These are phyloP conservation scores for Nakaseomyces delphensis DNA, from an alignment of 1,139 yeast genomes.

Conservation along the genomic window DNA sequence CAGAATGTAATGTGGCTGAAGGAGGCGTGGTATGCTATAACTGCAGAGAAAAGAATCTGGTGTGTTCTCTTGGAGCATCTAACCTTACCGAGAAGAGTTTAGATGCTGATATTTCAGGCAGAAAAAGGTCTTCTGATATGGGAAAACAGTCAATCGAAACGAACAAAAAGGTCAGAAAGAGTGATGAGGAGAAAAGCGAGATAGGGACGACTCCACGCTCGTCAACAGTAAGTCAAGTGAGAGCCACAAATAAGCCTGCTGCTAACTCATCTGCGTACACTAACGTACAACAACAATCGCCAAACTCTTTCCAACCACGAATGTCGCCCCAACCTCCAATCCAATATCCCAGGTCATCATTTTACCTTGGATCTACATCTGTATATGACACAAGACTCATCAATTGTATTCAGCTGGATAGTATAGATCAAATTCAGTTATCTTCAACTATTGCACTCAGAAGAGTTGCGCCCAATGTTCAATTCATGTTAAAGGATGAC, in stretches of 20 bases:
- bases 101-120: neutral
- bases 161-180: neutral
- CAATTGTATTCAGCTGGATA: constrained; percentile 43
- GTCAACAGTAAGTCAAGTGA: neutral
- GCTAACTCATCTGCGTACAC: neutral
- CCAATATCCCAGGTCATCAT: constrained; percentile 69
- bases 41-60: neutral
- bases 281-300: neutral
- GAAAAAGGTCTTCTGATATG: neutral
- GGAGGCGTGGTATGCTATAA: neutral
- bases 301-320: constrained; percentile 2
- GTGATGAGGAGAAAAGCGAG: neutral
- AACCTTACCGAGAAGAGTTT: neutral
- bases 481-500: constrained; percentile 63
- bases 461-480: constrained; percentile 57
- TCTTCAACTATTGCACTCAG: constrained; percentile 51
- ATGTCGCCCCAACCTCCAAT: constrained; percentile 32
- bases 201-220: neutral
- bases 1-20: neutral
- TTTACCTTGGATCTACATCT: constrained; percentile 69
- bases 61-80: neutral
- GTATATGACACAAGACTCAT: constrained; percentile 53
- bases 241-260: too few species aligned
- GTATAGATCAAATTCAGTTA: constrained; percentile 38
- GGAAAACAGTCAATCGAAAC: neutral